Conservation (phyloP, 768 basidiomycete species). For the Tulasnella sp. region DNA sequence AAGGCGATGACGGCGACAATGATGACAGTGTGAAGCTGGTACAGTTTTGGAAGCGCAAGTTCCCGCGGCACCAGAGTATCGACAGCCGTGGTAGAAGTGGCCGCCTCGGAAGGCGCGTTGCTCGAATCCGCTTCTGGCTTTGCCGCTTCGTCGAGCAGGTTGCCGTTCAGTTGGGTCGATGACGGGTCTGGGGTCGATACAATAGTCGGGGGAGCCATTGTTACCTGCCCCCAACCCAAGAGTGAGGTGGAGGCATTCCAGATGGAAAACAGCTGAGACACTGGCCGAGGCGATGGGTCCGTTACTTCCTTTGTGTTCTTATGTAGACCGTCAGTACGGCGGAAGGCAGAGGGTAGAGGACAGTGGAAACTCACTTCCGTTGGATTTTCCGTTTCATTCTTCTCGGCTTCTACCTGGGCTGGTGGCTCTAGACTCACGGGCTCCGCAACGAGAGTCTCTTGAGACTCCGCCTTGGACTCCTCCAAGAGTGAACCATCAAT, state of each 20-base stretch:
- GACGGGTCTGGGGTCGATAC: constrained; percentile 19
- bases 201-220: background rate
- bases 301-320: background rate
- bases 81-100: constrained; percentile 9
- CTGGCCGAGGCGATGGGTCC: background rate
- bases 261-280: constrained; percentile 13
- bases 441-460: background rate
- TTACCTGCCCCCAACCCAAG: background rate
- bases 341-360: background rate
- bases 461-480: background rate
- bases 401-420: background rate
- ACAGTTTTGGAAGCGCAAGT: constrained; percentile 32
- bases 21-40: constrained; percentile 55
- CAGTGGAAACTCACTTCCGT: background rate
- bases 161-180: background rate
- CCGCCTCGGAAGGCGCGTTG: constrained; percentile 17
- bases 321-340: background rate
- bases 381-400: background rate
- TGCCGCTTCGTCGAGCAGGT: background rate
- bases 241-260: constrained; percentile 26
- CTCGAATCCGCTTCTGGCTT: background rate
- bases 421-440: background rate
- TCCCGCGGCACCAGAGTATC: background rate
- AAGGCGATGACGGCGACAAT: constrained; percentile 83
- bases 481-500: background rate